Evolutionary conservation across 352 stramenopile genomes (phyloP), one percentile per base, ranked within the genome.

Genomic region (Phytophthora colocasiae): DNA sequence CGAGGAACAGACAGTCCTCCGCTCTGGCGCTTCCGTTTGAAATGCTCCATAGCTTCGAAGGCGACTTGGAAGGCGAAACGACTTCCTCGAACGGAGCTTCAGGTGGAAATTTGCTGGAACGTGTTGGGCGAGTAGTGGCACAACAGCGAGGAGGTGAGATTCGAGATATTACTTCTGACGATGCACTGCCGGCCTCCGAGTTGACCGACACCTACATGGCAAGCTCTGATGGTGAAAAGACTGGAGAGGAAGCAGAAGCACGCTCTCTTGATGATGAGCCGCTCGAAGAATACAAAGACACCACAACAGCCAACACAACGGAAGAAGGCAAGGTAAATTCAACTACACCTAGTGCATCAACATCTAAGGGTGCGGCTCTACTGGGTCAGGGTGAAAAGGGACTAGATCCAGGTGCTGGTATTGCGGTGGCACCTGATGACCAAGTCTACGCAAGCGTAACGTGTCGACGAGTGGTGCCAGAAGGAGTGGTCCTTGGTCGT

Each of bases 111-210:
- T 56, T 95, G 15, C 64, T 96, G 3, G 76, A 92, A 48, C 69
- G 79, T 39, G 88, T 96, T 27, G 86, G 88, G 22, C 79, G 85
- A 17, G 76, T 92, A 1, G 77, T 96, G 2, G 88, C 88, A 0
- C 76, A 88, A 41, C 81, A 96, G 56, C 67, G 83, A 34, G 85
- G 85, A 11, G 86, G 86, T 17, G 86, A 94, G 54, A 94, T 94
- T 56, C 77, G 72, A 56, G 86, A 94, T 36, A 94, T 94, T 58
- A 94, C 86, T 7, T 80, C 69, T 0, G 85, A 93, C 48, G 69
- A 78, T 14, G 46, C 69, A 6, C 31, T 78, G 2, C 45, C 69
- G 41, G n/a, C 12, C 8, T 72, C 36, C 7, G 73, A 66, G 47
- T 17, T 77, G 29, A 56, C 40, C 5, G 70, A 75, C 36, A 75